Evolutionary conservation across 176 grass and related monocot genomes (phyloP), one percentile per base, ranked within the genome.

Genomic region (Oryza officinalis): DNA sequence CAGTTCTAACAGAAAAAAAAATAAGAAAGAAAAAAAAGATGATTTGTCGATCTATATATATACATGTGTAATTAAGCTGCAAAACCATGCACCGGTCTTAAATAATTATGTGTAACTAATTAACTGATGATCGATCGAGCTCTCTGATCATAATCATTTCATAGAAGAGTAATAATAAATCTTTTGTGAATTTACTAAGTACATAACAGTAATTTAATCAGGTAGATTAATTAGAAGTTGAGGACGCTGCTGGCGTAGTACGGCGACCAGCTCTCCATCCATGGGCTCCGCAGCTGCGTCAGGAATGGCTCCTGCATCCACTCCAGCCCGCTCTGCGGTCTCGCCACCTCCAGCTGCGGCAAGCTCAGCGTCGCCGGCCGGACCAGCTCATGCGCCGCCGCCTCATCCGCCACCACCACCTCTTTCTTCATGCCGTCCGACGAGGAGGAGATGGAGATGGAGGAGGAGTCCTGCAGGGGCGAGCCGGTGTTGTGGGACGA

Each of bases 241-340:
- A 97, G 94, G 77, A 97, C 81, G 64, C 81, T 90, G 64, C 81
- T 90, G 54, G 88, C 27, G 65, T 86, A 91, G 84, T 82, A 89
- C 0, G 95, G 90, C 43, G 95, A 95, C 95, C 85, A 90, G 60
- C 59, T 79, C 44, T 98, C 88, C 89, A 90, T 93, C 92, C 95
- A 95, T 0, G 95, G 95, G 81, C 95, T 98, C 59, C 95, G 47
- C 26, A 93, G 86, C 86, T 95, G 95, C 25, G 92, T 91, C 25
- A 91, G 79, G 80, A 95, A 88, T 0, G 95, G 90, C 10, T 98
- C 92, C 86, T 98, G 91, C 82, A 93, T 87, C 95, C 95, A 95
- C 61, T 98, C 92, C 7, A 94, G 75, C 52, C 83, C 79, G 45
- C 72, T 13, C 22, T 10, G 76, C 40, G 40, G 40, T 71, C 22